Percentiles rank a stretch among this genome's conserved stretches.
Conservation (phyloP, 2,329 filamentous ascomycete species). For the Aspergillus jensenii region DNA sequence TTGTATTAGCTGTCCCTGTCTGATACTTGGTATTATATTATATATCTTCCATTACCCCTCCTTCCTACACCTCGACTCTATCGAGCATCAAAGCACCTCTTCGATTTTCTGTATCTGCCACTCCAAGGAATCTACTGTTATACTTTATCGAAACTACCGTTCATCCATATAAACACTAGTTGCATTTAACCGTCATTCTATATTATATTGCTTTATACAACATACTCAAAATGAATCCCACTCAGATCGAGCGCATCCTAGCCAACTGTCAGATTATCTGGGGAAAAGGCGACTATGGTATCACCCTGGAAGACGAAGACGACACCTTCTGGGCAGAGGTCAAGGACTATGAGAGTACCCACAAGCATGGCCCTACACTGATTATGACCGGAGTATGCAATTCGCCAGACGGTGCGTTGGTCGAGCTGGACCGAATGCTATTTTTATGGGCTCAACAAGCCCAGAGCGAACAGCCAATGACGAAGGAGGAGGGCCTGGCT, state of each 20-base stretch:
- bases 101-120: too few relatives aligned
- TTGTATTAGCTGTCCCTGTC: too few relatives aligned
- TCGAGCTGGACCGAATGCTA: neutral
- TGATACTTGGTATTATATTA: too few relatives aligned
- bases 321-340: neutral
- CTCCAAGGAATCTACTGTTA: too few relatives aligned
- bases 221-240: neutral
- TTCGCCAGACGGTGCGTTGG: neutral
- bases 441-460: neutral
- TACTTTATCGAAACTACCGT: too few relatives aligned
- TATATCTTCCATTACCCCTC: too few relatives aligned
- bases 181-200: too few relatives aligned
- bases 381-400: neutral
- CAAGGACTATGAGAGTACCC: neutral
- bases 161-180: too few relatives aligned
- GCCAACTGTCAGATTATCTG: neutral
- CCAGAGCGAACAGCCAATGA: neutral
- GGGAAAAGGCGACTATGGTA: neutral
- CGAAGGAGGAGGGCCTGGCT: neutral
- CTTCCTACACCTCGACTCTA: too few relatives aligned
- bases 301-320: neutral
- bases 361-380: neutral
- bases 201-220: too few relatives aligned
- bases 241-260: neutral
- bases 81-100: too few relatives aligned